Conservation (phyloP, 1,139 yeast genomes). For the Sugiyamaella japonica region DNA sequence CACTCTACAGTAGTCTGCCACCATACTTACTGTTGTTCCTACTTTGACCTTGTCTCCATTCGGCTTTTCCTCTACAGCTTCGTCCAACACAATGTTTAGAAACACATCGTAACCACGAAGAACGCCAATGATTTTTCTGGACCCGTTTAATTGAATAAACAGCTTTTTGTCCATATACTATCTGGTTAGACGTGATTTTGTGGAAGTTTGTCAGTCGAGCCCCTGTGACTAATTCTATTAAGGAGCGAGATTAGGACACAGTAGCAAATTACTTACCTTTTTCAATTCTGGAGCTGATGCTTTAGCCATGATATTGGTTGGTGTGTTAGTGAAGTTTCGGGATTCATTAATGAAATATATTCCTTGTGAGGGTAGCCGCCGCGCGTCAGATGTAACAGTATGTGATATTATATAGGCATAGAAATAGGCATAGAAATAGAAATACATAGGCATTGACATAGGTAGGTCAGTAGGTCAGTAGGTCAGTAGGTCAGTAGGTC, state of each 20-base stretch:
- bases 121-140: conserved; percentile 69
- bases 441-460: too few relatives aligned
- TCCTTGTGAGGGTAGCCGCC: too few relatives aligned
- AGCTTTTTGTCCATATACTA: conserved; percentile 75
- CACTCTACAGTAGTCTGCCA: too few relatives aligned
- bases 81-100: conserved; percentile 69
- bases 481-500: too few relatives aligned
- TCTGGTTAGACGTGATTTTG: background rate
- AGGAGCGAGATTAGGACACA: too few relatives aligned
- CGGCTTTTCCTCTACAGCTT: conserved; percentile 62
- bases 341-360: too few relatives aligned
- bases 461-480: too few relatives aligned
- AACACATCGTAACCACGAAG: conserved; percentile 80
- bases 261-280: conserved; percentile 43
- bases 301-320: conserved; percentile 33
- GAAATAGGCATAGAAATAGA: too few relatives aligned
- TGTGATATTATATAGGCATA: too few relatives aligned
- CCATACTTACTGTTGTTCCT: conserved; percentile 52
- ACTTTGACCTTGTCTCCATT: conserved; percentile 54
- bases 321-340: background rate
- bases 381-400: too few relatives aligned
- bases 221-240: too few relatives aligned
- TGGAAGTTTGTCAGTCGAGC: too few relatives aligned
- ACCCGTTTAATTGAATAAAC: conserved; percentile 68
- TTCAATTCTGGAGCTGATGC: conserved; percentile 64